A percentile compares a stretch with the other conserved stretches of the same genome.
These are phyloP conservation scores for Fusarium mangiferae DNA, from an alignment of 2,329 filamentous ascomycete genomes.

Conservation along the genomic window DNA sequence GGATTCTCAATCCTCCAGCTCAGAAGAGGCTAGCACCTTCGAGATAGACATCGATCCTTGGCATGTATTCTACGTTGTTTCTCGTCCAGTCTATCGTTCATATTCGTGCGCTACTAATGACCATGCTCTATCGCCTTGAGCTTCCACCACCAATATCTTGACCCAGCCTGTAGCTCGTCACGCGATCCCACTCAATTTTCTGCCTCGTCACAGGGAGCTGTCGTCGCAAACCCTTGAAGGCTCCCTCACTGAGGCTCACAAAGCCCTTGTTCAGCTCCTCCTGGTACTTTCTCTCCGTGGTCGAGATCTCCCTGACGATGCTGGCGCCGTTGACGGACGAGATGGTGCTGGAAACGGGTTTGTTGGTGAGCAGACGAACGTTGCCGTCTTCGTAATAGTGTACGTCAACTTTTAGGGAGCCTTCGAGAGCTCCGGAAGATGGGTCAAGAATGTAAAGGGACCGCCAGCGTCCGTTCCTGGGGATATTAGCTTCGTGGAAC, in stretches of 20 bases:
- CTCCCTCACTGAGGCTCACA: conserved; percentile 86
- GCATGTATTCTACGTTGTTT: conserved; percentile 17
- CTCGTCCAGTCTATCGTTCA: conserved; percentile 24
- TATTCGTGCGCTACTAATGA: conserved; percentile 17
- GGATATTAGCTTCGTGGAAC: conserved; percentile 26
- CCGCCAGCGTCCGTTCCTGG: conserved; percentile 95
- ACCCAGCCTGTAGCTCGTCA: conserved; percentile 88
- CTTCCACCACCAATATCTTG: conserved; percentile 81
- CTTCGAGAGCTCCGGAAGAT: conserved; percentile 73
- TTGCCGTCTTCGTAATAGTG: conserved; percentile 99
- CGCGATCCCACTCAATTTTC: conserved; percentile 99
- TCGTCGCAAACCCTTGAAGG: conserved; percentile 91
- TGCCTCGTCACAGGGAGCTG: conserved; percentile 96
- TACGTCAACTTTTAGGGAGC: conserved; percentile 90
- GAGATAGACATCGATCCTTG: neutral
- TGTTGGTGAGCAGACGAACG: conserved; percentile 90
- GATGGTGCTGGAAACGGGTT: conserved; percentile 73
- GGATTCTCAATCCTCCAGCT: neutral
- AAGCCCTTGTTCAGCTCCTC: conserved; percentile 95
- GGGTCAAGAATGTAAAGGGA: conserved; percentile 85
- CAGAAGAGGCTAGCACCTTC: neutral
- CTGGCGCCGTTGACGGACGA: conserved; percentile 71
- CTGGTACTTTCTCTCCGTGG: conserved; percentile 90
- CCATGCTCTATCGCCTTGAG: conserved; percentile 49
- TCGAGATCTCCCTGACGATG: conserved; percentile 81